Evolutionary conservation across 2,329 filamentous ascomycete species (phyloP).

Genomic region (Aureobasidium uvarum): DNA sequence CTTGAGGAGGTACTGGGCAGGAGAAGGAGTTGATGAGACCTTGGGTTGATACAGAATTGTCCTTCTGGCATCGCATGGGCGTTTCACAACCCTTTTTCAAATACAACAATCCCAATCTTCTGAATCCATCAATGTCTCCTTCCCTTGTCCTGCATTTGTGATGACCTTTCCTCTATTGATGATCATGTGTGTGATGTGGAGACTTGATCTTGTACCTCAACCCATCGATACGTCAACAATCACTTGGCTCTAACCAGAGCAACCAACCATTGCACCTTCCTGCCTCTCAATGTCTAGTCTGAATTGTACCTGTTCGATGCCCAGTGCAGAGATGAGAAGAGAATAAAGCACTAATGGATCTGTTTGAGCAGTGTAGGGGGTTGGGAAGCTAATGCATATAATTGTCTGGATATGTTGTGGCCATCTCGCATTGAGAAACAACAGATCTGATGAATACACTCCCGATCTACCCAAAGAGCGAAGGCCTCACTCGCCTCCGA

Average conservation of each 20-base stretch:
- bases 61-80: conserved; percentile 19
- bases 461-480: not conserved
- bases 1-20: conserved; percentile 3
- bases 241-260: too few species aligned
- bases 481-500: not conserved
- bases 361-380: too few species aligned
- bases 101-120: conserved; percentile 9
- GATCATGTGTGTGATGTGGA: not conserved
- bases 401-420: not conserved
- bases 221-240: too few species aligned
- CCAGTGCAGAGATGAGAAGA: too few species aligned
- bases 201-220: not conserved
- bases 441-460: not conserved
- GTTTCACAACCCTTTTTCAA: conserved; percentile 17
- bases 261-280: too few species aligned
- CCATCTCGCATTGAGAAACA: not conserved
- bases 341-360: too few species aligned
- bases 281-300: too few species aligned
- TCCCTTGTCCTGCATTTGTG: not conserved
- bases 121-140: not conserved
- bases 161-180: not conserved
- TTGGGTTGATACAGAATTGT: conserved; percentile 19
- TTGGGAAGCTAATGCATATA: too few species aligned
- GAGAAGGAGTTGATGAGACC: conserved; percentile 18
- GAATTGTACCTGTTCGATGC: too few species aligned